Evolutionary conservation across 164 flowering plant species (phyloP).

Genomic region (Vitis labrusca): DNA sequence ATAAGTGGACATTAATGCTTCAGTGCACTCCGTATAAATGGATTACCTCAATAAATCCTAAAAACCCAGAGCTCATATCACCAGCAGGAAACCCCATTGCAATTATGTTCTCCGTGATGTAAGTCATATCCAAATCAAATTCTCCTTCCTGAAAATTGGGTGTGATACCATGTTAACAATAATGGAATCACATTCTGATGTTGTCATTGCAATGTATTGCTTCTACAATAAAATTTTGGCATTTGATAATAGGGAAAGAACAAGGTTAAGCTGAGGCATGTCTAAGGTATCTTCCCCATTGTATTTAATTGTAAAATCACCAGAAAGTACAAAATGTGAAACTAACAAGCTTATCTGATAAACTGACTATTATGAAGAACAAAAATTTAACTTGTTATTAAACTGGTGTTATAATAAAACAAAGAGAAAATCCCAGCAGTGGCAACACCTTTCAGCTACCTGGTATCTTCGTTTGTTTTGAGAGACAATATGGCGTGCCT

Average conservation of each 20-base stretch:
- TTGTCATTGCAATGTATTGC: neutral
- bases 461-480: constrained; percentile 98
- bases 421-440: constrained; percentile 2
- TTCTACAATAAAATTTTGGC: neutral
- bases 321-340: neutral
- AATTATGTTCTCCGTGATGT: constrained; percentile 93
- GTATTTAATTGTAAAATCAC: neutral
- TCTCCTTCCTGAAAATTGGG: constrained; percentile 74
- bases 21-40: neutral
- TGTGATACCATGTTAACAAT: neutral
- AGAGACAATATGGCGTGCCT: constrained; percentile 95
- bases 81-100: constrained; percentile 99
- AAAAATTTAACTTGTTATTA: neutral
- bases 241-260: neutral
- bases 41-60: constrained; percentile 90
- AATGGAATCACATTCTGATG: neutral
- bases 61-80: constrained; percentile 93
- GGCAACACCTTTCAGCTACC: constrained; percentile 36
- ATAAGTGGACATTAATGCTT: neutral
- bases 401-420: neutral
- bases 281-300: constrained; percentile 1
- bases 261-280: neutral
- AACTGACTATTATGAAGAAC: neutral
- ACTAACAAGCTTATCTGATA: too few relatives aligned
- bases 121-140: constrained; percentile 98